A percentile compares a stretch with the other conserved stretches of the same genome.
Evolutionary conservation across 2,329 filamentous ascomycete genomes (phyloP).

Genomic region (Epichloe typhina): DNA sequence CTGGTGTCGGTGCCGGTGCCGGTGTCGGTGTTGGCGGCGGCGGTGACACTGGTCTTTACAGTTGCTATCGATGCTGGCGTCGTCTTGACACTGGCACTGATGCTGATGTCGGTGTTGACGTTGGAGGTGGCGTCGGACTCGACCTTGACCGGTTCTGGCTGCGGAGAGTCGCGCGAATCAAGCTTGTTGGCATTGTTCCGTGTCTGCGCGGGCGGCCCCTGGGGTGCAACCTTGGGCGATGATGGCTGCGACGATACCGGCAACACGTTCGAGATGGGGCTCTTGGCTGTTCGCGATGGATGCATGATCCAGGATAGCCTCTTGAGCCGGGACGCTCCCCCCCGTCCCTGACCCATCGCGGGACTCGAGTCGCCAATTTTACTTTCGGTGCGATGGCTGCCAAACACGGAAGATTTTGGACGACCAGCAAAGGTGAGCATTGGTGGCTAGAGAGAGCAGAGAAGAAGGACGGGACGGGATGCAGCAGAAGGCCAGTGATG

Average conservation of each 20-base stretch:
- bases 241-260: conserved; percentile 16
- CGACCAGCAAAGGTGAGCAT: conserved; percentile 7
- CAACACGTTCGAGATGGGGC: conserved; percentile 30
- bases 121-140: not conserved
- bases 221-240: conserved; percentile 1
- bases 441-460: conserved; percentile 3
- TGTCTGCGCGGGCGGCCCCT: not conserved
- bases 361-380: not conserved
- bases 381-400: conserved; percentile 3
- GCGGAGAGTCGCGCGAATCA: not conserved
- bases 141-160: not conserved
- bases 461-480: not conserved
- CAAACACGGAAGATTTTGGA: conserved; percentile 4
- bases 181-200: not conserved
- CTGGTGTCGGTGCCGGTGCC: no score
- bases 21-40: not conserved
- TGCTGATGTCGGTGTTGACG: not conserved
- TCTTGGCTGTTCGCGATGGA: conserved; percentile 13
- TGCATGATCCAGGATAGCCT: conserved; percentile 9
- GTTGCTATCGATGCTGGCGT: no score
- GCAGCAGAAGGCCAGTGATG: not conserved
- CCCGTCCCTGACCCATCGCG: conserved; percentile 4
- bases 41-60: not conserved
- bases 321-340: conserved; percentile 5
- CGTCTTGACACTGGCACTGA: no score